Conservation (phyloP, 1,139 yeast species). For the Hemisphaericaspora xylanilytica region DNA sequence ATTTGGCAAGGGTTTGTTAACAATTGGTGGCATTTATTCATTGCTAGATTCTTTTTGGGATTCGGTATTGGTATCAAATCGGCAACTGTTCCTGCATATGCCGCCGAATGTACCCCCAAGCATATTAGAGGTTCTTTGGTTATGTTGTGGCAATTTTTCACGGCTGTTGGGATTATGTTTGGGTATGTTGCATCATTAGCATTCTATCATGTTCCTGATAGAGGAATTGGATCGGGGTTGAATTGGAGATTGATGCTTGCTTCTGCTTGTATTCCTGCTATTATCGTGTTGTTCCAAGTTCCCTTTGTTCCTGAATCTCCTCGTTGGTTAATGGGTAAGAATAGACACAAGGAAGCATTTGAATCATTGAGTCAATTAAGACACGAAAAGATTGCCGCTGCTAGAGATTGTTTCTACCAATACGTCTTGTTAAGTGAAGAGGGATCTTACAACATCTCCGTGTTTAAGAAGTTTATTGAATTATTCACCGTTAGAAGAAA, state of each 20-base stretch:
- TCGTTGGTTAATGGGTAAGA: constrained; percentile 74
- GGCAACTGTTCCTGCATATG: constrained; percentile 77
- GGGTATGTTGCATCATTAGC: constrained; percentile 74
- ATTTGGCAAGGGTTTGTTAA: constrained; percentile 76
- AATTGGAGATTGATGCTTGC: constrained; percentile 85
- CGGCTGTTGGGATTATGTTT: constrained; percentile 82
- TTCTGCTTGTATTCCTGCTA: constrained; percentile 72
- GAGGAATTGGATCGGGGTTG: constrained; percentile 46
- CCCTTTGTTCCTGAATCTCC: constrained; percentile 78
- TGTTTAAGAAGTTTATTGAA: constrained; percentile 50
- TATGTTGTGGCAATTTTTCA: constrained; percentile 88
- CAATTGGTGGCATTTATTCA: constrained; percentile 72
- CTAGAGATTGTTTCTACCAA: constrained; percentile 75
- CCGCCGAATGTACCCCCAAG: constrained; percentile 80
- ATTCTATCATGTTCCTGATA: constrained; percentile 35
- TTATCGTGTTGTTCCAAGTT: constrained; percentile 63
- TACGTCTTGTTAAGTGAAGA: constrained; percentile 65
- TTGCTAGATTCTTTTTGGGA: constrained; percentile 71
- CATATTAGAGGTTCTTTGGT: constrained; percentile 76
- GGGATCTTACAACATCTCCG: constrained; percentile 53
- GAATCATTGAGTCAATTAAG: constrained; percentile 51
- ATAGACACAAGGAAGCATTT: constrained; percentile 56
- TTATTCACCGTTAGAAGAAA: constrained; percentile 72
- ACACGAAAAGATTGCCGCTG: constrained; percentile 57
- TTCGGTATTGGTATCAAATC: constrained; percentile 80